These are phyloP conservation scores for Capronia americana DNA, from an alignment of 2,329 filamentous ascomycete species.

Conservation along the genomic window DNA sequence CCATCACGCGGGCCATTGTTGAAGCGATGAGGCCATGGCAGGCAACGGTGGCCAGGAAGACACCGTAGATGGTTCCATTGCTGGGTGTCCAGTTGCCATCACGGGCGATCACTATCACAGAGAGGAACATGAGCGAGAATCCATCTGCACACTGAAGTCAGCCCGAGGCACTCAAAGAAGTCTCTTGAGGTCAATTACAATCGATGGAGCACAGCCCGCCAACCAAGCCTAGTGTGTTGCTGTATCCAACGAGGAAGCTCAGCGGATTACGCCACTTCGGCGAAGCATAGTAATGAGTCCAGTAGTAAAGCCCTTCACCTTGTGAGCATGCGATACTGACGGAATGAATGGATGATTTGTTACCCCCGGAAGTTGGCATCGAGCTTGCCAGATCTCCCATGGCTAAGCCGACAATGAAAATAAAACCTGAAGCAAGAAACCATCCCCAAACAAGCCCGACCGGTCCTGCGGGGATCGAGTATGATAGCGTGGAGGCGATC, in stretches of 20 bases:
- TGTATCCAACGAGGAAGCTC: constrained; percentile 67
- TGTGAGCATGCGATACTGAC: constrained; percentile 2
- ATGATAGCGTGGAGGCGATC: constrained; percentile 65
- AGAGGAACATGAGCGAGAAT: constrained; percentile 64
- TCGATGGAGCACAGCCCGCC: constrained; percentile 68
- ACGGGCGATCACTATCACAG: constrained; percentile 63
- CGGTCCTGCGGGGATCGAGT: constrained; percentile 65
- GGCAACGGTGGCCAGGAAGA: constrained; percentile 62
- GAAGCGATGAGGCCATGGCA: constrained; percentile 62
- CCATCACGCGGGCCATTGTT: constrained; percentile 62
- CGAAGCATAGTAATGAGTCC: constrained; percentile 66
- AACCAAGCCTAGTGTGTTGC: constrained; percentile 66
- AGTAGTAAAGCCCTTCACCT: constrained; percentile 58
- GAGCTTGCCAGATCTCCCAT: constrained; percentile 59
- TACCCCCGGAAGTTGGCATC: constrained; percentile 64
- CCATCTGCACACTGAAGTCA: constrained; percentile 44
- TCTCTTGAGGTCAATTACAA: constrained; percentile 46
- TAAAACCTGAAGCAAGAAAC: constrained; percentile 64
- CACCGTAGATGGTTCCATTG: constrained; percentile 63
- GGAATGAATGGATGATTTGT: neutral
- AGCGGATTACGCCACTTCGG: constrained; percentile 62
- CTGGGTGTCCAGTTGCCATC: constrained; percentile 64
- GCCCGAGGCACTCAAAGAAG: neutral
- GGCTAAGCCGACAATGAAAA: constrained; percentile 65
- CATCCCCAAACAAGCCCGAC: constrained; percentile 68